A percentile compares a stretch with the other conserved stretches of the same genome.
Conservation (phyloP, 805 yeast species). For the Cyberlindnera samutprakarnensis region DNA sequence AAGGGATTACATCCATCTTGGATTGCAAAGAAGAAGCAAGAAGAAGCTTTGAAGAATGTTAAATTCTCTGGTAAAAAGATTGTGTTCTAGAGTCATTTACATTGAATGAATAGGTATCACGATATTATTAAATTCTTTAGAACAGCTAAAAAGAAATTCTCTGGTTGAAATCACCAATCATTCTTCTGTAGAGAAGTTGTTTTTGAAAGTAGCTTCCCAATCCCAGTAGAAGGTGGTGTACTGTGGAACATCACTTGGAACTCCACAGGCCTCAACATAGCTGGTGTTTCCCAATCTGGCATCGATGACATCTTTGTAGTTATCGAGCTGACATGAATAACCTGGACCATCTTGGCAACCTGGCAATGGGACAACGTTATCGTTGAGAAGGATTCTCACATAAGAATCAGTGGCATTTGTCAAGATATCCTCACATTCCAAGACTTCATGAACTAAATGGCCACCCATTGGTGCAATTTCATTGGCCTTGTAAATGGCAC, state of each 20-base stretch:
- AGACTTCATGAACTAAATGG: conserved; percentile 41
- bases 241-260: conserved; percentile 13
- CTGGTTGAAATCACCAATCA: too few relatives aligned
- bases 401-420: conserved; percentile 24
- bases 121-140: too few relatives aligned
- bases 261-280: conserved; percentile 27
- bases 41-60: conserved; percentile 54
- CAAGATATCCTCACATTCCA: conserved; percentile 32
- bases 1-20: conserved; percentile 85
- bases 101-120: too few relatives aligned
- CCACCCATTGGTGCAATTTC: conserved; percentile 56
- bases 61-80: conserved; percentile 83
- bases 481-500: conserved; percentile 36
- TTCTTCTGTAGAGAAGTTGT: conserved; percentile 7
- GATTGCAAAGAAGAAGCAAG: conserved; percentile 79
- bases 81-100: conserved; percentile 67
- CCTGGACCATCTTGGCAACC: conserved; percentile 47
- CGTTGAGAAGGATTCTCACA: conserved; percentile 44
- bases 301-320: too few relatives aligned
- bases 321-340: too few relatives aligned
- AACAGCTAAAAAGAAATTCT: too few relatives aligned
- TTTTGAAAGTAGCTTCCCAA: conserved; percentile 15
- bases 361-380: conserved; percentile 45
- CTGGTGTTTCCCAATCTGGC: conserved; percentile 24
- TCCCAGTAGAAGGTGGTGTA: conserved; percentile 18